These are phyloP conservation scores for Neodidymelliopsis sp. DNA, from an alignment of 2,329 filamentous ascomycete species.

Conservation along the genomic window DNA sequence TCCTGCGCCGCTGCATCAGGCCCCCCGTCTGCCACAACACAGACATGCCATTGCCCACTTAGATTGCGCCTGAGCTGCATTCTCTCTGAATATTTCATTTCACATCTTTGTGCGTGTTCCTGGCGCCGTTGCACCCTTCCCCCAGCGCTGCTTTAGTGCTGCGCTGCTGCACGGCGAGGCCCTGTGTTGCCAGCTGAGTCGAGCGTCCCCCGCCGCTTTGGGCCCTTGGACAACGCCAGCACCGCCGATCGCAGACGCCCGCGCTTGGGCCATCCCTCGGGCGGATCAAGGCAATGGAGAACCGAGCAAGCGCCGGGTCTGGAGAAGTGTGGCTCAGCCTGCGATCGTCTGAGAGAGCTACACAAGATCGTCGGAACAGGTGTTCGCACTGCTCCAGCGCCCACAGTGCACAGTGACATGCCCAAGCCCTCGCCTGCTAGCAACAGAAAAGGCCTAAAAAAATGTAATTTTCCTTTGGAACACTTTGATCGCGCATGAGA, in stretches of 20 bases:
- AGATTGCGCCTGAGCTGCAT: conserved; percentile 10
- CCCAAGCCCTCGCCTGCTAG: too few species aligned
- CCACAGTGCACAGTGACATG: too few species aligned
- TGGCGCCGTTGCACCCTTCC: conserved; percentile 26
- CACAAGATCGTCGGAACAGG: conserved; percentile 28
- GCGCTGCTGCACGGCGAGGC: conserved; percentile 19
- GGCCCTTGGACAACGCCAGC: conserved; percentile 1
- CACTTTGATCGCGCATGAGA: background rate
- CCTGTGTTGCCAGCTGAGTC: conserved; percentile 29
- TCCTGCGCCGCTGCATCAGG: conserved; percentile 9
- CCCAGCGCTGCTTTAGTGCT: conserved; percentile 25
- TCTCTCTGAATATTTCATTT: conserved; percentile 6
- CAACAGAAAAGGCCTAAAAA: too few species aligned
- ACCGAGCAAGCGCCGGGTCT: conserved; percentile 30
- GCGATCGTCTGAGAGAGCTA: conserved; percentile 35
- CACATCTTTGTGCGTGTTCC: conserved; percentile 34
- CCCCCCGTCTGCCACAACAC: conserved; percentile 5
- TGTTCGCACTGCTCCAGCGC: too few species aligned
- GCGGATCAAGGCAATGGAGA: conserved; percentile 33
- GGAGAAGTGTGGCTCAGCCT: conserved; percentile 30
- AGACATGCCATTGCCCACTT: conserved; percentile 14
- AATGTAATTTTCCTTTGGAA: too few species aligned
- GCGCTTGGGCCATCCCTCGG: conserved; percentile 27
- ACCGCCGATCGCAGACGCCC: conserved; percentile 32
- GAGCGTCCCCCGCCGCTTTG: conserved; percentile 29